These are phyloP conservation scores for Ascoidea asiatica DNA, from an alignment of 805 yeast genomes.

Conservation along the genomic window DNA sequence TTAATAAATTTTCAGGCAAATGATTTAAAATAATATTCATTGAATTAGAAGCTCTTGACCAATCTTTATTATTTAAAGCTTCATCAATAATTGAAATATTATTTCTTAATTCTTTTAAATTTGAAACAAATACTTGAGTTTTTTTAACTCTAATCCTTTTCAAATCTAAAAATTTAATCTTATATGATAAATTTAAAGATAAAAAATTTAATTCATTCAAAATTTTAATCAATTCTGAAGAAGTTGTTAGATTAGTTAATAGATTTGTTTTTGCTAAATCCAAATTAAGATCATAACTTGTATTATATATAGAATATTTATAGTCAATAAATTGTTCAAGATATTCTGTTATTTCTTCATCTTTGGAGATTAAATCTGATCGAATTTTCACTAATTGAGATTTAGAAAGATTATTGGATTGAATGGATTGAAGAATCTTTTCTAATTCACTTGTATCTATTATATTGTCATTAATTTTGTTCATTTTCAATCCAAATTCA, in stretches of 20 bases:
- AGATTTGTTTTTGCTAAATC: constrained; percentile 52
- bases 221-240: constrained; percentile 39
- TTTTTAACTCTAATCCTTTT: constrained; percentile 54
- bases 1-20: constrained; percentile 39
- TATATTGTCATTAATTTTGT: too few relatives aligned
- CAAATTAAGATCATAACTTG: constrained; percentile 16
- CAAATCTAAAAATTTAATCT: constrained; percentile 54
- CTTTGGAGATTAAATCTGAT: neutral
- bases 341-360: neutral
- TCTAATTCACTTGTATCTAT: too few relatives aligned
- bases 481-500: too few relatives aligned
- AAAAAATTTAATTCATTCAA: constrained; percentile 49
- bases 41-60: constrained; percentile 68
- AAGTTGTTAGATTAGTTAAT: constrained; percentile 43
- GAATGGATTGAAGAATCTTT: neutral
- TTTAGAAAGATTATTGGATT: neutral
- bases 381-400: neutral
- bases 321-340: neutral
- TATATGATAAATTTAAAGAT: constrained; percentile 54
- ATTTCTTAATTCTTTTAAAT: constrained; percentile 52
- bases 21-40: constrained; percentile 34
- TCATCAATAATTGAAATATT: constrained; percentile 51
- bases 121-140: constrained; percentile 50
- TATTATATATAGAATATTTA: too few relatives aligned
- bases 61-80: constrained; percentile 55